Evolutionary conservation across 805 yeast genomes (phyloP).

Genomic region (Brettanomyces sp.): DNA sequence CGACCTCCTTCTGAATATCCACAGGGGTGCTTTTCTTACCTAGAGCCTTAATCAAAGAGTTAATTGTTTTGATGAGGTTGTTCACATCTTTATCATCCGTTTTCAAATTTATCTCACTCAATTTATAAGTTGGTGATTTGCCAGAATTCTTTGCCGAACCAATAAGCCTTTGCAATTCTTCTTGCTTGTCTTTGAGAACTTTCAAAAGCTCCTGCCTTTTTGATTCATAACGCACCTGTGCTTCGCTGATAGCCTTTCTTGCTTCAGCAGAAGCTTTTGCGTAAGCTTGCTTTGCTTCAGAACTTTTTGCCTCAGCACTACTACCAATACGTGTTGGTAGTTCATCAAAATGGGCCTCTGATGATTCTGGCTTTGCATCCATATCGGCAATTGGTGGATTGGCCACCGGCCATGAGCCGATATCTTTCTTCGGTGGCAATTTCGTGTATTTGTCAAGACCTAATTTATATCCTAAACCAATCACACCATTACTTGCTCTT

Average conservation of each 20-base stretch:
- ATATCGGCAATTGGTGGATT: constrained; percentile 9
- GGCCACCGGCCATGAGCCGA: constrained; percentile 13
- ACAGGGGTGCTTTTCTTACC: constrained; percentile 14
- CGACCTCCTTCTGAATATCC: constrained; percentile 16
- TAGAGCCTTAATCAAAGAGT: constrained; percentile 24
- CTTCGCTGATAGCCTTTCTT: neutral
- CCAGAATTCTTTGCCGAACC: neutral
- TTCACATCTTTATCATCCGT: constrained; percentile 27
- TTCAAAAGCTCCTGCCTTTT: neutral
- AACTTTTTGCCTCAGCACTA: neutral
- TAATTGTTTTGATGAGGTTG: constrained; percentile 25
- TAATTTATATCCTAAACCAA: constrained; percentile 19
- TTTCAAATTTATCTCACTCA: constrained; percentile 16
- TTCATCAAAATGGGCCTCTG: neutral
- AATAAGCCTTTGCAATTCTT: neutral
- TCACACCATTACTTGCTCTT: constrained; percentile 2
- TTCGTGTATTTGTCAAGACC: constrained; percentile 30
- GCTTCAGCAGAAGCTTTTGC: neutral
- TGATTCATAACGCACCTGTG: neutral
- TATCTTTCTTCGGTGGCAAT: constrained; percentile 31
- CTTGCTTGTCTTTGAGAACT: neutral
- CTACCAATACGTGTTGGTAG: neutral
- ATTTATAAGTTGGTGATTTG: neutral
- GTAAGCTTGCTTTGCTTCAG: neutral
- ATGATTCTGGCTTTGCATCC: neutral